A percentile compares a stretch with the other conserved stretches of the same genome.
These are phyloP conservation scores for Leishmania major DNA, from an alignment of 208 protist genomes.

Conservation along the genomic window DNA sequence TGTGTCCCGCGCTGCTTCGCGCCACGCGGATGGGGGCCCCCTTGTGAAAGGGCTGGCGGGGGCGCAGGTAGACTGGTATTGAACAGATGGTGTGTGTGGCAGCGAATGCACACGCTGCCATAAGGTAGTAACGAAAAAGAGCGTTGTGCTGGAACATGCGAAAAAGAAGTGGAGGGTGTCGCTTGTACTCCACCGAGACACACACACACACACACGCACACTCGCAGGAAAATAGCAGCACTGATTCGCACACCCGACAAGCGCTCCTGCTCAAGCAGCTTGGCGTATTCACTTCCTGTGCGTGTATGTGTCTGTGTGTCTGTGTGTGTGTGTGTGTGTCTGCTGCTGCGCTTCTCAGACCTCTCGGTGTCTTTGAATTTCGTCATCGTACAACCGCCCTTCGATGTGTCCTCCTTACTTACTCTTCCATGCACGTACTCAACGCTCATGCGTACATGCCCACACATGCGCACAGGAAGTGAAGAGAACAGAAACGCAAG, in stretches of 20 bases:
- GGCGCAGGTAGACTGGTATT: background rate
- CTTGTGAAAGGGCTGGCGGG: background rate
- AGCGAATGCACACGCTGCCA: background rate
- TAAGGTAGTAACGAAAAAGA: background rate
- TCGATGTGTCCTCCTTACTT: background rate
- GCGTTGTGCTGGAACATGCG: background rate
- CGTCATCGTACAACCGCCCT: background rate
- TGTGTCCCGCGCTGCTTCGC: background rate
- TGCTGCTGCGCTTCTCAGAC: background rate
- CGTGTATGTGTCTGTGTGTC: background rate
- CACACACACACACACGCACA: background rate
- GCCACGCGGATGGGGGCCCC: background rate
- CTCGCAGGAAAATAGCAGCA: background rate
- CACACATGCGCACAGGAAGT: background rate
- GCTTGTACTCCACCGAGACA: background rate
- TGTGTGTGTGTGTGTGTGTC: background rate
- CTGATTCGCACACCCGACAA: background rate
- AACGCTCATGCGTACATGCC: background rate
- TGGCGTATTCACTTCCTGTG: background rate
- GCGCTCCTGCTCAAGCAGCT: background rate
- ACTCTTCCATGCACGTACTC: background rate
- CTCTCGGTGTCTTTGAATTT: background rate
- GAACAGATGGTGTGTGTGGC: background rate
- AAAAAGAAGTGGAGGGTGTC: background rate
- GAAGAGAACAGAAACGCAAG: background rate